A percentile compares a stretch with the other conserved stretches of the same genome.
phyloP scores from a whole-genome alignment of 139 green algal species.

The Protoeuglena noctilucae region DNA sequence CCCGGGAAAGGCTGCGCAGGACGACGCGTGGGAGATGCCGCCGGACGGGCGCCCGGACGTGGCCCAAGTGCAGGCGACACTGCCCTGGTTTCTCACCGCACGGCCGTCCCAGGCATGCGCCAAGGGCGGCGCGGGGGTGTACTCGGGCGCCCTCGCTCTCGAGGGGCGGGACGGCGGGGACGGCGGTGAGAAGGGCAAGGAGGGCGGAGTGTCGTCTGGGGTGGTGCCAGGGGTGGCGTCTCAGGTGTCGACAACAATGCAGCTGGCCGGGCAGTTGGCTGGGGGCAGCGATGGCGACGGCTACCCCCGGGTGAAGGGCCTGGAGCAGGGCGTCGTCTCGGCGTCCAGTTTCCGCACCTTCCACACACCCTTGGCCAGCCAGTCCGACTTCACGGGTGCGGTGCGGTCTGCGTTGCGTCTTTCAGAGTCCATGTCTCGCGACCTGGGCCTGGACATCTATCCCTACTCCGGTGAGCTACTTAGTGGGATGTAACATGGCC shows the following conservation, averaged over 20 bases:
- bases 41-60: constrained; percentile 21
- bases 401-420: constrained; percentile 16
- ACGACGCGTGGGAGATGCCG: constrained; percentile 6
- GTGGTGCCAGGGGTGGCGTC: too few species aligned
- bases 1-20: too few species aligned
- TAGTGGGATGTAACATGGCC: too few species aligned
- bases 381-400: constrained; percentile 69
- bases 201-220: too few species aligned
- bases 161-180: constrained; percentile 14
- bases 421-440: neutral
- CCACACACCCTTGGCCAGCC: constrained; percentile 51
- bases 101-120: constrained; percentile 45
- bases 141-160: constrained; percentile 46
- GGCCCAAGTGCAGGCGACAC: constrained; percentile 32
- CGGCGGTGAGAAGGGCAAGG: constrained; percentile 8
- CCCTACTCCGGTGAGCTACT: too few species aligned
- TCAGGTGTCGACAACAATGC: too few species aligned
- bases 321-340: constrained; percentile 26
- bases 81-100: constrained; percentile 74
- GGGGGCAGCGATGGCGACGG: constrained; percentile 1
- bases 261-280: too few species aligned
- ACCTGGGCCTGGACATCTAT: constrained; percentile 56
- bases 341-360: constrained; percentile 65
- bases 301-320: constrained; percentile 5
- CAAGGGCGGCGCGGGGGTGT: constrained; percentile 62